Conservation (phyloP, 1,284 basidiomycete genomes). For the Cryptococcus sp. region DNA sequence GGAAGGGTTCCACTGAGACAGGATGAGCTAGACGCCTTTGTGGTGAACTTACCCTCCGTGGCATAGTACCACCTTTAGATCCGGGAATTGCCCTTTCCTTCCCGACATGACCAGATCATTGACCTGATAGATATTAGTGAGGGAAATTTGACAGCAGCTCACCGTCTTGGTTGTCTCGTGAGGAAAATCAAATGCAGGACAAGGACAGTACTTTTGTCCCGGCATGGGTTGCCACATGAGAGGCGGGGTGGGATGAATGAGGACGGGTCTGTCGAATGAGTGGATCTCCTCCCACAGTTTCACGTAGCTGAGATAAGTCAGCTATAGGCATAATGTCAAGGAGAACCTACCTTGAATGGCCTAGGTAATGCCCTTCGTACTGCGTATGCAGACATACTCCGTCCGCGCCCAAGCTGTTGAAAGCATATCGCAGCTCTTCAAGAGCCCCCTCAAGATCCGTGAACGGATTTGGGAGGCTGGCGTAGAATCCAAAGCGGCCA, state of each 20-base stretch:
- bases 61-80: not conserved
- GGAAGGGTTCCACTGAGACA: not conserved
- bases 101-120: not conserved
- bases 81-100: not conserved
- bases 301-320: not conserved
- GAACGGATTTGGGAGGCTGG: not conserved
- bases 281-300: not conserved
- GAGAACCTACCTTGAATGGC: not conserved
- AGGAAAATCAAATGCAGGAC: not conserved
- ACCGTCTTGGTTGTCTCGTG: not conserved
- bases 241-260: conserved; percentile 1
- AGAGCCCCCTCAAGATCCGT: not conserved
- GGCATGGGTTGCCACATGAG: not conserved
- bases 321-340: not conserved
- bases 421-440: not conserved
- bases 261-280: not conserved
- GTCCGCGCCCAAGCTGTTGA: not conserved
- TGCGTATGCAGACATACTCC: not conserved
- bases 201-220: not conserved
- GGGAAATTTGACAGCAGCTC: not conserved
- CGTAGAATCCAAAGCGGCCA: not conserved
- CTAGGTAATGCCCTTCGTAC: not conserved
- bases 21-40: not conserved
- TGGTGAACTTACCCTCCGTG: not conserved
- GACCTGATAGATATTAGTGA: not conserved